Conservation (phyloP, 2,329 filamentous ascomycete species). For the Chaetomium sp. region DNA sequence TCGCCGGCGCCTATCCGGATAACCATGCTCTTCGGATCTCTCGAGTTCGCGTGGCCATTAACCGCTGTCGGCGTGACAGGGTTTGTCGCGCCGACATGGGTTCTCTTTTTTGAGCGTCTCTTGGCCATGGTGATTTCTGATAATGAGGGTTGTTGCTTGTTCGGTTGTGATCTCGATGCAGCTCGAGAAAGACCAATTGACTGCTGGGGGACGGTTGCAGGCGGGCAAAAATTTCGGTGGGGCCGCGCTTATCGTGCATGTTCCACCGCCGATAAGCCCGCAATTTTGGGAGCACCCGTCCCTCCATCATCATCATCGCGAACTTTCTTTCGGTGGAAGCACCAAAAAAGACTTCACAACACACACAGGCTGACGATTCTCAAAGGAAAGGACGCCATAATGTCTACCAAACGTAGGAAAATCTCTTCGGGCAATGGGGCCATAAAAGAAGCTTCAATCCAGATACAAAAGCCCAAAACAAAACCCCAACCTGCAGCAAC, state of each 20-base stretch:
- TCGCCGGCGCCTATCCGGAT: constrained; percentile 95
- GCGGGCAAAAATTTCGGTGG: constrained; percentile 34
- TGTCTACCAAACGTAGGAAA: constrained; percentile 35
- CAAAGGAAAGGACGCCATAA: too few species aligned
- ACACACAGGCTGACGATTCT: background rate
- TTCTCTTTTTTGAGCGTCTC: constrained; percentile 83
- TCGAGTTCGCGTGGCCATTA: constrained; percentile 64
- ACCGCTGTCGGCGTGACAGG: constrained; percentile 53
- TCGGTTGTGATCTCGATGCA: constrained; percentile 28
- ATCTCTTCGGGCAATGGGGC: constrained; percentile 22
- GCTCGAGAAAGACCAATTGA: constrained; percentile 22
- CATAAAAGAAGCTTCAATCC: constrained; percentile 11
- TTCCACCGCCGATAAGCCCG: constrained; percentile 32
- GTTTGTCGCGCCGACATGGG: constrained; percentile 70
- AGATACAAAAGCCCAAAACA: constrained; percentile 22
- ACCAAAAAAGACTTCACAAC: constrained; percentile 10
- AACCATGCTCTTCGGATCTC: constrained; percentile 93
- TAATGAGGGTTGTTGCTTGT: constrained; percentile 25
- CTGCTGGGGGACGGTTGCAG: background rate
- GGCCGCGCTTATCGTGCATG: constrained; percentile 30
- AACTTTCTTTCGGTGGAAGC: too few species aligned
- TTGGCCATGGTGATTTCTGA: constrained; percentile 65
- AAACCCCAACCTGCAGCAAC: constrained; percentile 26
- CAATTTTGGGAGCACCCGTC: constrained; percentile 24
- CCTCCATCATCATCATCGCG: background rate